Percentiles rank a stretch among this genome's conserved stretches.
These are phyloP conservation scores for Casuarina equisetifolia DNA, from an alignment of 306 rosid genomes.

Conservation along the genomic window DNA sequence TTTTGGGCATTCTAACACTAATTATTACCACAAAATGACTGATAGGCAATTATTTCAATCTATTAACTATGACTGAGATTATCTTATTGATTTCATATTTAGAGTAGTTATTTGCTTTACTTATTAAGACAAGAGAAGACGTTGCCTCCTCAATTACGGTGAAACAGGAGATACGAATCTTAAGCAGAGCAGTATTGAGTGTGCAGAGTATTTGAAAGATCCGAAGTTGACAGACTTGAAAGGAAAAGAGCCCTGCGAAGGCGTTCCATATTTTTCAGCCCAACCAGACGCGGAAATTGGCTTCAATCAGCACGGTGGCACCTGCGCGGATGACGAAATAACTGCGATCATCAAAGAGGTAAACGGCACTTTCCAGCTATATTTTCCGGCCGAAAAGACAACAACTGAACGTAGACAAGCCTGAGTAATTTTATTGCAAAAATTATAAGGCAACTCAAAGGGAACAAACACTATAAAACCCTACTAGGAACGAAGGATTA, in stretches of 20 bases:
- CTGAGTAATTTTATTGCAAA: no score
- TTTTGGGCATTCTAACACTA: background rate
- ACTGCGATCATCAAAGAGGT: conserved; percentile 5
- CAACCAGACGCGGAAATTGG: background rate
- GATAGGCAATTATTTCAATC: background rate
- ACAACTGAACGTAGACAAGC: no score
- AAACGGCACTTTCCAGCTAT: background rate
- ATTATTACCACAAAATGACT: no score
- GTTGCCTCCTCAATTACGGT: background rate
- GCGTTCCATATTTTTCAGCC: background rate
- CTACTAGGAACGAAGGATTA: no score
- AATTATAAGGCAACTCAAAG: background rate
- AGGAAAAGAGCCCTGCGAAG: background rate
- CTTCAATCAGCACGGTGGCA: background rate
- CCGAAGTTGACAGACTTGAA: background rate
- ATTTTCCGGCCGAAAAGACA: no score
- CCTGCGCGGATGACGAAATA: background rate
- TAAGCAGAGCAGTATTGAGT: background rate
- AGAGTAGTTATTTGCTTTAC: background rate
- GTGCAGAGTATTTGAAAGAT: background rate
- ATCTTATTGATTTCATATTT: no score
- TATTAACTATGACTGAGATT: background rate
- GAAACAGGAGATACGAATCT: background rate
- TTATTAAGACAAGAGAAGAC: background rate
- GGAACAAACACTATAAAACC: no score